Evolutionary conservation across 2,329 filamentous ascomycete species (phyloP).

Genomic region (Aureobasidium uvarum): DNA sequence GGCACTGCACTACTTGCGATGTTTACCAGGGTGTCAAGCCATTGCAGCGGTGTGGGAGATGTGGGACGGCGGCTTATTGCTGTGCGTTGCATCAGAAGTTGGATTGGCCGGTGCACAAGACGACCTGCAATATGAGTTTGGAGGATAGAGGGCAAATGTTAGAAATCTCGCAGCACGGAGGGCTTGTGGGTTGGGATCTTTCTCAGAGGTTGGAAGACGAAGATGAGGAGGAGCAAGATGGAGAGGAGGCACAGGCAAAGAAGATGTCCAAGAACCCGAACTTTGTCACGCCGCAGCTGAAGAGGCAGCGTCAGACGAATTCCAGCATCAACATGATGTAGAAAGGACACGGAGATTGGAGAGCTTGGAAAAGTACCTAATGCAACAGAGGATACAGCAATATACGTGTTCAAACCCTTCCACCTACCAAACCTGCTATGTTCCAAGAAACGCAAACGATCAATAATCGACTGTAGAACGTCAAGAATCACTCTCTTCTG

Average conservation of each 20-base stretch:
- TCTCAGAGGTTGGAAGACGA: background rate
- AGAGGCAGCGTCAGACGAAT: background rate
- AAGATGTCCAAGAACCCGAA: slow-evolving; percentile 9
- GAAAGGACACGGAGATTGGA: too few relatives aligned
- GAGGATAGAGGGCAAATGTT: slow-evolving; percentile 32
- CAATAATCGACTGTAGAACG: too few relatives aligned
- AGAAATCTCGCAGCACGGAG: slow-evolving; percentile 28
- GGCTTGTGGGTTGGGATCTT: slow-evolving; percentile 27
- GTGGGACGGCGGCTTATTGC: slow-evolving; percentile 33
- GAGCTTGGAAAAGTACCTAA: too few relatives aligned
- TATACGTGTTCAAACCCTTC: too few relatives aligned
- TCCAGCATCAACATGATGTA: background rate
- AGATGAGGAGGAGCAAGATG: background rate
- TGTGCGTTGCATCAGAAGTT: slow-evolving; percentile 28
- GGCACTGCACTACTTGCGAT: slow-evolving; percentile 28
- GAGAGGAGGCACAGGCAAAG: too few relatives aligned
- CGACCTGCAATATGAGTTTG: slow-evolving; percentile 30
- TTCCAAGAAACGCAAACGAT: too few relatives aligned
- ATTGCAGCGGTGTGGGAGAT: slow-evolving; percentile 30
- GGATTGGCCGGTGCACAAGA: slow-evolving; percentile 33
- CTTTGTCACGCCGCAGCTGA: background rate
- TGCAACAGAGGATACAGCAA: too few relatives aligned
- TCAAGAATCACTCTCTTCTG: too few relatives aligned
- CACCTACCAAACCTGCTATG: too few relatives aligned
- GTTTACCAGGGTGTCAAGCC: background rate